Evolutionary conservation across 2,329 filamentous ascomycete species (phyloP).

Genomic region (Colletotrichum filicis): DNA sequence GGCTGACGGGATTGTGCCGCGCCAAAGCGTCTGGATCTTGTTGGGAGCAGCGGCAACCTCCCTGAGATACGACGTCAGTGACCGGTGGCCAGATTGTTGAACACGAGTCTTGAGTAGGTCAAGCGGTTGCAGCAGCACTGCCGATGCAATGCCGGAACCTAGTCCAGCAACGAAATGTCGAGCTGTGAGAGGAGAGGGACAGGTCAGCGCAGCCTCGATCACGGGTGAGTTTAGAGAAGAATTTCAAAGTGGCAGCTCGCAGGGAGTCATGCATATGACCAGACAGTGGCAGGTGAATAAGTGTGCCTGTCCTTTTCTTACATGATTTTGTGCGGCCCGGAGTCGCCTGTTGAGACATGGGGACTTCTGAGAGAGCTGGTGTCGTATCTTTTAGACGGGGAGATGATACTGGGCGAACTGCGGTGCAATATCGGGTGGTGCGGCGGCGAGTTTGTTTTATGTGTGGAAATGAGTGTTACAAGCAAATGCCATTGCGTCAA

Average conservation of each 20-base stretch:
- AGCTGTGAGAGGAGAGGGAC: slow-evolving; percentile 52
- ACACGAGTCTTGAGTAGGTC: slow-evolving; percentile 97
- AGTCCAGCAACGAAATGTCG: slow-evolving; percentile 93
- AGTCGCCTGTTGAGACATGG: slow-evolving; percentile 22
- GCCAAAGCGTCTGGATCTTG: slow-evolving; percentile 81
- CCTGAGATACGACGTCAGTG: slow-evolving; percentile 75
- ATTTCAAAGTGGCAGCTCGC: neutral
- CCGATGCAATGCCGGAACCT: slow-evolving; percentile 86
- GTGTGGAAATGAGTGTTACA: neutral
- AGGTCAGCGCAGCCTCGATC: neutral
- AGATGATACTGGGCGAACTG: neutral
- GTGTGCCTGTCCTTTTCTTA: neutral
- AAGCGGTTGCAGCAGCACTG: slow-evolving; percentile 91
- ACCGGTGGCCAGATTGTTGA: slow-evolving; percentile 82
- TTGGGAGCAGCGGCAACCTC: slow-evolving; percentile 74
- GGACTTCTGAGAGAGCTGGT: neutral
- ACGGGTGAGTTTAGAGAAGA: neutral
- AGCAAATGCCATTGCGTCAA: neutral
- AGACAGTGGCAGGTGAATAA: neutral
- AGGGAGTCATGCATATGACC: neutral
- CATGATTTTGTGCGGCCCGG: slow-evolving; percentile 26
- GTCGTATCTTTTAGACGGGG: neutral
- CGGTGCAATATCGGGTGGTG: neutral
- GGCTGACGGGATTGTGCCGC: slow-evolving; percentile 92
- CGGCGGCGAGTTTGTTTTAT: neutral